These are phyloP conservation scores for Dactylellina sp. DNA, from an alignment of 2,329 filamentous ascomycete genomes.

Conservation along the genomic window DNA sequence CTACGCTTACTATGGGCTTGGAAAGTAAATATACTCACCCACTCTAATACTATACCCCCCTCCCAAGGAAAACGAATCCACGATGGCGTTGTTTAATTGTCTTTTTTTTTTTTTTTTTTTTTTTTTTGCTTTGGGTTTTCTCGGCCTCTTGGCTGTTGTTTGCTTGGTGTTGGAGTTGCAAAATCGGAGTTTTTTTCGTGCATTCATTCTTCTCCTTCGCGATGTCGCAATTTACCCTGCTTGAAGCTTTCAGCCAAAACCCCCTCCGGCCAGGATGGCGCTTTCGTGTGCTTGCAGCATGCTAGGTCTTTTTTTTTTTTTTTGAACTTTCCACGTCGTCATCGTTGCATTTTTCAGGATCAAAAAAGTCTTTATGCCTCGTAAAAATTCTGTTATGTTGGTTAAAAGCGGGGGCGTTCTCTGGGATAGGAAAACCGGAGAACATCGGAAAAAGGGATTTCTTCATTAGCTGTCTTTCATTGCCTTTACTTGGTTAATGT, in stretches of 20 bases:
- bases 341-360: conserved; percentile 14
- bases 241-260: too few relatives aligned
- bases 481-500: conserved; percentile 1
- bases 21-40: conserved; percentile 50
- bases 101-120: not conserved
- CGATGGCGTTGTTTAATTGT: conserved; percentile 26
- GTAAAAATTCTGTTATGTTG: conserved; percentile 11
- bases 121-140: conserved; percentile 20
- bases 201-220: conserved; percentile 11
- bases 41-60: not conserved
- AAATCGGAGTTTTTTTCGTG: not conserved
- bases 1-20: conserved; percentile 72
- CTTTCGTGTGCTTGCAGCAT: conserved; percentile 2
- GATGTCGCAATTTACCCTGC: conserved; percentile 20
- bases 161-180: not conserved
- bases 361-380: conserved; percentile 3
- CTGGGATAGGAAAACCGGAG: conserved; percentile 27
- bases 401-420: conserved; percentile 20
- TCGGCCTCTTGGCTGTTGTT: too few relatives aligned
- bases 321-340: not conserved
- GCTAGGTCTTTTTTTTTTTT: conserved; percentile 10
- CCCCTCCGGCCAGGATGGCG: conserved; percentile 17
- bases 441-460: conserved; percentile 7
- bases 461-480: conserved; percentile 4
- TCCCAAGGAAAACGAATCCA: not conserved